phyloP scores from a whole-genome alignment of 345 rosid genomes.

The Populus davidiana region DNA sequence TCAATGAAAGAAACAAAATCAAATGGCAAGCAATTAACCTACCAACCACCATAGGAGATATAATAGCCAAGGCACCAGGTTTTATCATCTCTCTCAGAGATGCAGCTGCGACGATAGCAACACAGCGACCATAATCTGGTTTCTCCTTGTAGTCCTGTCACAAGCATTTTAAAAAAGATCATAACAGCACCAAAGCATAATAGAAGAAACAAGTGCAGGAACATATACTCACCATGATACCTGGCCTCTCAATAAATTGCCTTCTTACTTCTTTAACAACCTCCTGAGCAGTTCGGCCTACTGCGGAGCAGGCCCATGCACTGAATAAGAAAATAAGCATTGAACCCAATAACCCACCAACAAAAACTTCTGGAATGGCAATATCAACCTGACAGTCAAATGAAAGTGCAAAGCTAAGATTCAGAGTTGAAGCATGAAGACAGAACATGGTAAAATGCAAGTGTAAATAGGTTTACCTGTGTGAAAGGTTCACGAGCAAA shows the following conservation, averaged over 20 bases:
- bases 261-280: conserved; percentile 98
- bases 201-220: not conserved
- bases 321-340: conserved; percentile 96
- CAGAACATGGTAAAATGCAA: conserved; percentile 3
- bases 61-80: conserved; percentile 92
- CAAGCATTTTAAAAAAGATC: not conserved
- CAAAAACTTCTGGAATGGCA: conserved; percentile 90
- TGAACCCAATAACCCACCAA: conserved; percentile 93
- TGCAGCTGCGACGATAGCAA: conserved; percentile 94
- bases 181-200: not conserved
- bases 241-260: conserved; percentile 98
- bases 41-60: conserved; percentile 86
- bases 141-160: conserved; percentile 88
- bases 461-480: conserved; percentile 45
- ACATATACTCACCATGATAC: conserved; percentile 73
- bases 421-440: not conserved
- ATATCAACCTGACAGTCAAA: conserved; percentile 76
- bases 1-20: not conserved
- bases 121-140: conserved; percentile 98
- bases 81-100: conserved; percentile 96
- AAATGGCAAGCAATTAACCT: conserved; percentile 16
- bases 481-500: conserved; percentile 74
- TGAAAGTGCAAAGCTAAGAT: not conserved
- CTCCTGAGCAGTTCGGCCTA: conserved; percentile 99
- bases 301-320: conserved; percentile 96